Percentiles rank a stretch among this genome's conserved stretches.
Evolutionary conservation across 2,329 filamentous ascomycete genomes (phyloP).

Genomic region (Paecilomyces niveus): DNA sequence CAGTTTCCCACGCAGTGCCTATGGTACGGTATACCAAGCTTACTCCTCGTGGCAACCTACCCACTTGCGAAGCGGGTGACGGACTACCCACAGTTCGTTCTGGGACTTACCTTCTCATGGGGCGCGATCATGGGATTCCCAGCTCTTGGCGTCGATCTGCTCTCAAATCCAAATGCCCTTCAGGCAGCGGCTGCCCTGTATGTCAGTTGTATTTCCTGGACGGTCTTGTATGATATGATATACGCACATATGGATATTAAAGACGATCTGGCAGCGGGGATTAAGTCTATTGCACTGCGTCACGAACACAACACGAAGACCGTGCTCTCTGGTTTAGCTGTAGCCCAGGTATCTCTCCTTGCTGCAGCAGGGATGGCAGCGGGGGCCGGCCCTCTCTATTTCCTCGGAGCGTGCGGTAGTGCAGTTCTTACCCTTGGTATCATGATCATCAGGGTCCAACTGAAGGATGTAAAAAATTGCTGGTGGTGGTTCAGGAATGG

Average conservation of each 20-base stretch:
- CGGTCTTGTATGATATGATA: conserved; percentile 45
- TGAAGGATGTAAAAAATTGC: conserved; percentile 52
- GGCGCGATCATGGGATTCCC: conserved; percentile 44
- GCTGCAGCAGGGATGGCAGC: conserved; percentile 38
- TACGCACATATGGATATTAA: conserved; percentile 48
- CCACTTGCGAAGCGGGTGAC: conserved; percentile 48
- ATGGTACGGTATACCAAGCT: conserved; percentile 36
- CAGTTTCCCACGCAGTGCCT: conserved; percentile 37
- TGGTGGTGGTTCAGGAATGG: conserved; percentile 61
- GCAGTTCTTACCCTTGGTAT: conserved; percentile 47
- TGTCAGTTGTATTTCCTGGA: conserved; percentile 42
- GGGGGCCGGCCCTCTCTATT: conserved; percentile 54
- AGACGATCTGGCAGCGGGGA: conserved; percentile 43
- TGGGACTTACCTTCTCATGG: conserved; percentile 47
- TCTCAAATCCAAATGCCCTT: conserved; percentile 29
- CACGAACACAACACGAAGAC: conserved; percentile 42
- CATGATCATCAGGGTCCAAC: conserved; percentile 53
- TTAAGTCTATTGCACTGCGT: conserved; percentile 45
- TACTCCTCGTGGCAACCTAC: conserved; percentile 41
- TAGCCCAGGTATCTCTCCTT: conserved; percentile 36
- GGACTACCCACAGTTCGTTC: conserved; percentile 46
- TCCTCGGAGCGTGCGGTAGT: conserved; percentile 51
- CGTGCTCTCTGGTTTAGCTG: conserved; percentile 35
- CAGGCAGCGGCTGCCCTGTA: conserved; percentile 37
- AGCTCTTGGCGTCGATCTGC: conserved; percentile 38